Percentiles rank a stretch among this genome's conserved stretches.
These are phyloP conservation scores for Calonectria pauciramosa DNA, from an alignment of 2,329 filamentous ascomycete genomes.

Conservation along the genomic window DNA sequence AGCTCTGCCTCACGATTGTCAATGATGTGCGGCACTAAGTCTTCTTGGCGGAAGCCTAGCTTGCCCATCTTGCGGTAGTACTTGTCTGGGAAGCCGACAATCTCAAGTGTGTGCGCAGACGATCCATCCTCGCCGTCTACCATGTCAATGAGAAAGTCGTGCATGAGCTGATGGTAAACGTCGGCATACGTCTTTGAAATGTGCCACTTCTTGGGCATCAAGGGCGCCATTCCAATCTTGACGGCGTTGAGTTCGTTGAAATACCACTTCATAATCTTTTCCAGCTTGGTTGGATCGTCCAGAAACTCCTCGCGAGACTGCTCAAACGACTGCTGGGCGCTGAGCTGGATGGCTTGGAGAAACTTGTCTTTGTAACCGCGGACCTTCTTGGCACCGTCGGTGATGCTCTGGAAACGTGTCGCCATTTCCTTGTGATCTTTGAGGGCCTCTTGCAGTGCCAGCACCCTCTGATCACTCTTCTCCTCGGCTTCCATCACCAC, in stretches of 20 bases:
- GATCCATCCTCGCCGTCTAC: slow-evolving; percentile 89
- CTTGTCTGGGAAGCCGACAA: slow-evolving; percentile 94
- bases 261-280: slow-evolving; percentile 94
- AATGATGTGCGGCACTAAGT: slow-evolving; percentile 88
- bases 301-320: slow-evolving; percentile 81
- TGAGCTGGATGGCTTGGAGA: slow-evolving; percentile 81
- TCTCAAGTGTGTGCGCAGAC: slow-evolving; percentile 88
- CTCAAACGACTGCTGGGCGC: slow-evolving; percentile 81
- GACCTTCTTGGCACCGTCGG: slow-evolving; percentile 90
- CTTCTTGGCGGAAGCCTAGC: slow-evolving; percentile 81
- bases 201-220: slow-evolving; percentile 97
- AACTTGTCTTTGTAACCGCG: slow-evolving; percentile 99
- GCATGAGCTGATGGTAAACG: slow-evolving; percentile 96
- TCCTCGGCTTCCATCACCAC: slow-evolving; percentile 96
- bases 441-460: slow-evolving; percentile 92
- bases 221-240: slow-evolving; percentile 88
- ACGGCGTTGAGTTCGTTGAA: slow-evolving; percentile 98
- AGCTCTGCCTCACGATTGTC: slow-evolving; percentile 92
- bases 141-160: slow-evolving; percentile 87
- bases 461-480: slow-evolving; percentile 92
- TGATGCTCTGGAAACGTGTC: slow-evolving; percentile 93
- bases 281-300: slow-evolving; percentile 84
- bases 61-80: slow-evolving; percentile 98
- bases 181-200: slow-evolving; percentile 91
- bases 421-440: slow-evolving; percentile 97